Evolutionary conservation across 1,284 basidiomycete species (phyloP).

Genomic region (Austroboletus novae-zelandiae): DNA sequence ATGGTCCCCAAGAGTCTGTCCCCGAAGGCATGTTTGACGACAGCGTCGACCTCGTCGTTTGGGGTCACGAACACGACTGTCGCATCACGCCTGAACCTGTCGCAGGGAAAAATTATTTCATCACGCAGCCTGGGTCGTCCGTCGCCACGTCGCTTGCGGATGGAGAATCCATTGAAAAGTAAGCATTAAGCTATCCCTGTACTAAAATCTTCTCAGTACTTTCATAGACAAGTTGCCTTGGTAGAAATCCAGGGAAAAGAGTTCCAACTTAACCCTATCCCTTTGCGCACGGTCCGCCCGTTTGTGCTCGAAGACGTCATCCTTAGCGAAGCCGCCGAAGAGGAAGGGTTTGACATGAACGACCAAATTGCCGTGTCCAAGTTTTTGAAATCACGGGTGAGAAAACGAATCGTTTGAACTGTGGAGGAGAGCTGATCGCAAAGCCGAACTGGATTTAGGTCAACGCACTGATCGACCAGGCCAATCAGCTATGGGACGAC

Average conservation of each 20-base stretch:
- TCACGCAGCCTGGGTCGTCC: slow-evolving; percentile 93
- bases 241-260: slow-evolving; percentile 84
- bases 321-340: slow-evolving; percentile 73
- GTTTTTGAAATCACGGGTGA: slow-evolving; percentile 71
- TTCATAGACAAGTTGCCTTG: slow-evolving; percentile 78
- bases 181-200: slow-evolving; percentile 20
- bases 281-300: slow-evolving; percentile 89
- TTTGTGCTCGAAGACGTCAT: slow-evolving; percentile 90
- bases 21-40: slow-evolving; percentile 98
- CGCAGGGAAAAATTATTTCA: slow-evolving; percentile 87
- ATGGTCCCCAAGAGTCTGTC: slow-evolving; percentile 89
- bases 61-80: slow-evolving; percentile 99
- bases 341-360: slow-evolving; percentile 70
- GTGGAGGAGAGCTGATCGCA: not conserved
- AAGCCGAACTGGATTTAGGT: slow-evolving; percentile 46
- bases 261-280: slow-evolving; percentile 83
- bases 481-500: slow-evolving; percentile 77
- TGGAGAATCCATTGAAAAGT: slow-evolving; percentile 90
- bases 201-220: too few species aligned
- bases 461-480: slow-evolving; percentile 74
- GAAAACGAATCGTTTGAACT: not conserved
- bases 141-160: slow-evolving; percentile 92
- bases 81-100: slow-evolving; percentile 89
- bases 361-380: slow-evolving; percentile 82
- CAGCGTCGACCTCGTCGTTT: slow-evolving; percentile 89